Conservation (phyloP, 2,329 filamentous ascomycete species). For the Trichophaea hybrida region DNA sequence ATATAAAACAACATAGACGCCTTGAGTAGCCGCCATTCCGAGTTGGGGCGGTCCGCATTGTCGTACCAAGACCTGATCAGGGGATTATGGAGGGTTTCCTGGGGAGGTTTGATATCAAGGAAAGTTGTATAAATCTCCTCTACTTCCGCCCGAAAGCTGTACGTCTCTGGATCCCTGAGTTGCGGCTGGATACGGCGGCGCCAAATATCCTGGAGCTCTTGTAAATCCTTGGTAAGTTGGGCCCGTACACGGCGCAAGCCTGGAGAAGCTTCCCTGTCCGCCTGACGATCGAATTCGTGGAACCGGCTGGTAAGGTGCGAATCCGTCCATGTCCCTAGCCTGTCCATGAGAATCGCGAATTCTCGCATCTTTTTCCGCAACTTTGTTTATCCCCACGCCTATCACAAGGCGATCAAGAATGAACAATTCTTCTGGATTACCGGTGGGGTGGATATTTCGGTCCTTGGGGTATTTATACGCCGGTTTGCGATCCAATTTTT, state of each 20-base stretch:
- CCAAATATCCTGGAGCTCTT: not conserved
- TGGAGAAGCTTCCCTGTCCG: not conserved
- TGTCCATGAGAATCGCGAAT: not conserved
- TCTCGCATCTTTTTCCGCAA: not conserved
- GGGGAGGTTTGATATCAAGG: not conserved
- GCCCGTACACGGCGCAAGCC: not conserved
- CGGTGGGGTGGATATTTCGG: not conserved
- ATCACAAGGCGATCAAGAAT: constrained; percentile 3
- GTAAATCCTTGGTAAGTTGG: not conserved
- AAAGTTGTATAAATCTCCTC: not conserved
- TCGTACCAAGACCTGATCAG: not conserved
- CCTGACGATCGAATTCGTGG: not conserved
- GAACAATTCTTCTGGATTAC: not conserved
- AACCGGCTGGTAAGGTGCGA: not conserved
- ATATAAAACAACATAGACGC: not conserved
- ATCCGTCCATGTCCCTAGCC: not conserved
- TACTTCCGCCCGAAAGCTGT: not conserved
- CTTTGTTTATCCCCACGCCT: not conserved
- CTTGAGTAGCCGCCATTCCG: not conserved
- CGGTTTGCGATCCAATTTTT: not conserved
- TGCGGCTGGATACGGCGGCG: not conserved
- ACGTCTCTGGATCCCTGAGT: not conserved
- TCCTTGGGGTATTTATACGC: not conserved
- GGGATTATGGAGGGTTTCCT: not conserved
- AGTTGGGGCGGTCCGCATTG: not conserved